These are phyloP conservation scores for Sapria himalayana DNA, from an alignment of 345 rosid species.

Conservation along the genomic window DNA sequence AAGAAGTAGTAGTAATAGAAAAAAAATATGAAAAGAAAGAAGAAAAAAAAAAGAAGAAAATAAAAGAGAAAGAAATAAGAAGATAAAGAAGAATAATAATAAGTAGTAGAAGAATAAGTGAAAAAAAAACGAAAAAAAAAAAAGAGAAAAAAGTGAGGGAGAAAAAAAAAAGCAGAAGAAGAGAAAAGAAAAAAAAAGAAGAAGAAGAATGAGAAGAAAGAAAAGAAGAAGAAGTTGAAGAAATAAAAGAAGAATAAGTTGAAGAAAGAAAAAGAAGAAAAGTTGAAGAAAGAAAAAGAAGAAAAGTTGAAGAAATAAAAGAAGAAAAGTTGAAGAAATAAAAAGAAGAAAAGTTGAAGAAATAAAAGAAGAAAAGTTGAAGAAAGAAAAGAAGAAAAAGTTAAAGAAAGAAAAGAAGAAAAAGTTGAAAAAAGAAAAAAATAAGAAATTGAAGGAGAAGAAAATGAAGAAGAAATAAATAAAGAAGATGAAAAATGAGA, in stretches of 20 bases:
- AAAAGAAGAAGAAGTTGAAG: background rate
- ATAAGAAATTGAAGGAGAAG: background rate
- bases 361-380: background rate
- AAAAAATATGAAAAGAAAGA: background rate
- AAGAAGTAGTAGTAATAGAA: background rate
- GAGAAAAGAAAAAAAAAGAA: background rate
- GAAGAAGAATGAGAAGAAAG: background rate
- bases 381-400: background rate
- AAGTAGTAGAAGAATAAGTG: background rate
- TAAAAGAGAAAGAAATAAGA: background rate
- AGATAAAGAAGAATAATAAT: background rate
- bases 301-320: background rate
- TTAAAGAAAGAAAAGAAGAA: background rate
- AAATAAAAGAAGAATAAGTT: no score
- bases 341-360: background rate
- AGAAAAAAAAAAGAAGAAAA: background rate
- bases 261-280: no score
- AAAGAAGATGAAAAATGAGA: background rate
- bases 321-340: background rate
- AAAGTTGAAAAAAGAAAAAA: background rate
- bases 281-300: background rate
- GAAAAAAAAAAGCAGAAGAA: background rate
- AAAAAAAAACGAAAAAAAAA: background rate
- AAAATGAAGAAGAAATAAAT: background rate
- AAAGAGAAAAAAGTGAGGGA: background rate